Conservation (phyloP, 306 rosid genomes). For the Castanea crenata region DNA sequence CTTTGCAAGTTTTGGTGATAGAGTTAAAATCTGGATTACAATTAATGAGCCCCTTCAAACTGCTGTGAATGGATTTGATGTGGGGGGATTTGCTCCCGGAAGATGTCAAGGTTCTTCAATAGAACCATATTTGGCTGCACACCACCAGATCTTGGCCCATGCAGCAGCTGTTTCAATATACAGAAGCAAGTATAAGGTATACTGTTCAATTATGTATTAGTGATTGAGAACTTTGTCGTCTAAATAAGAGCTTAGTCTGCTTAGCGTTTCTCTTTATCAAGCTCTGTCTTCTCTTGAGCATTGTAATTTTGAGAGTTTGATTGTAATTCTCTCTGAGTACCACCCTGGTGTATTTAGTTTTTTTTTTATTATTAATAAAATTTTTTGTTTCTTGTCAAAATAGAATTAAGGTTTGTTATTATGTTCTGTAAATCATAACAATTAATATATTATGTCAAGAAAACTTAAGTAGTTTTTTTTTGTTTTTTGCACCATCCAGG, state of each 20-base stretch:
- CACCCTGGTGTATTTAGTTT: too few species aligned
- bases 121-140: constrained; percentile 80
- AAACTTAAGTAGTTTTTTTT: not conserved
- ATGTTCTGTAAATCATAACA: not conserved
- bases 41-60: constrained; percentile 91
- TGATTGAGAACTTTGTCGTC: not conserved
- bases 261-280: not conserved
- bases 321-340: too few species aligned
- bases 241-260: not conserved
- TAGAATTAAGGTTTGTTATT: too few species aligned
- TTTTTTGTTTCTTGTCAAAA: too few species aligned
- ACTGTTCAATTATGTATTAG: constrained; percentile 1
- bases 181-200: constrained; percentile 80
- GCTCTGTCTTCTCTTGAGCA: not conserved
- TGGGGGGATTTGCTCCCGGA: constrained; percentile 76
- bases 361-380: too few species aligned
- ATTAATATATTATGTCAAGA: not conserved
- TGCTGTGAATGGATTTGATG: constrained; percentile 66
- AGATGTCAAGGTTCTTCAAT: constrained; percentile 49
- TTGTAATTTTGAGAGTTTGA: too few species aligned
- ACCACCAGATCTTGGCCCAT: constrained; percentile 90
- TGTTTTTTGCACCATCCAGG: not conserved
- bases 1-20: constrained; percentile 88
- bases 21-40: constrained; percentile 90
- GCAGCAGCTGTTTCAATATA: constrained; percentile 72